phyloP scores from a whole-genome alignment of 768 basidiomycete genomes.

The Tylopilus sp. region DNA sequence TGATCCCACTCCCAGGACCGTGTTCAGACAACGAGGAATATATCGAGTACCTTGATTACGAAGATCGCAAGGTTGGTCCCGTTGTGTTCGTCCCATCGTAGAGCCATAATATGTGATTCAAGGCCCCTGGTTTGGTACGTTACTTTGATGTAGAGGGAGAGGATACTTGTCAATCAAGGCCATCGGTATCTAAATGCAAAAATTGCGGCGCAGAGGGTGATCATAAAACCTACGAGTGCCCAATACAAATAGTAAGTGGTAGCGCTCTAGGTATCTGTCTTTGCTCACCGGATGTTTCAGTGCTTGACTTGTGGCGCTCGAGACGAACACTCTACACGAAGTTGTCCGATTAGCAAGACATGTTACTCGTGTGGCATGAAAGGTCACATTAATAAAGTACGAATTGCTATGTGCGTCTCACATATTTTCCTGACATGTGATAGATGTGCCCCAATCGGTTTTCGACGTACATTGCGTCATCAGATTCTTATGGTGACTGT shows the following conservation, averaged over 20 bases:
- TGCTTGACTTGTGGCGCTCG: constrained; percentile 79
- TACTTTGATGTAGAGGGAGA: constrained; percentile 58
- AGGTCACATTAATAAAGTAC: constrained; percentile 70
- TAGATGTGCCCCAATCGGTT: constrained; percentile 73
- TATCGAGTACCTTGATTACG: constrained; percentile 78
- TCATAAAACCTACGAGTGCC: constrained; percentile 66
- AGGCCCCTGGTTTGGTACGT: constrained; percentile 52
- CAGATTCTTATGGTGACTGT: constrained; percentile 47
- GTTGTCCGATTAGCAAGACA: constrained; percentile 77
- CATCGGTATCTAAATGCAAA: constrained; percentile 62
- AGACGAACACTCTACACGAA: constrained; percentile 73
- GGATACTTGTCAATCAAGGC: constrained; percentile 37
- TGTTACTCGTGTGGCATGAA: constrained; percentile 84
- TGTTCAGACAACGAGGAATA: constrained; percentile 58
- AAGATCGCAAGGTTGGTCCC: constrained; percentile 51
- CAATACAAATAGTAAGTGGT: constrained; percentile 62
- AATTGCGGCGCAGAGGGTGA: constrained; percentile 73
- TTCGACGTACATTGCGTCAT: constrained; percentile 15
- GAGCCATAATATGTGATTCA: not conserved
- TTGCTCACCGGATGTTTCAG: constrained; percentile 34
- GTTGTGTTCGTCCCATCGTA: not conserved
- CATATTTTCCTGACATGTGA: not conserved
- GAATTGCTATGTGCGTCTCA: not conserved
- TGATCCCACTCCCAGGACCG: constrained; percentile 40
- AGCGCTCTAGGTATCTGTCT: not conserved